Base-by-base conservation (phyloP, 1,284 basidiomycete genomes). In the Rhizoctonia solani region DNA sequence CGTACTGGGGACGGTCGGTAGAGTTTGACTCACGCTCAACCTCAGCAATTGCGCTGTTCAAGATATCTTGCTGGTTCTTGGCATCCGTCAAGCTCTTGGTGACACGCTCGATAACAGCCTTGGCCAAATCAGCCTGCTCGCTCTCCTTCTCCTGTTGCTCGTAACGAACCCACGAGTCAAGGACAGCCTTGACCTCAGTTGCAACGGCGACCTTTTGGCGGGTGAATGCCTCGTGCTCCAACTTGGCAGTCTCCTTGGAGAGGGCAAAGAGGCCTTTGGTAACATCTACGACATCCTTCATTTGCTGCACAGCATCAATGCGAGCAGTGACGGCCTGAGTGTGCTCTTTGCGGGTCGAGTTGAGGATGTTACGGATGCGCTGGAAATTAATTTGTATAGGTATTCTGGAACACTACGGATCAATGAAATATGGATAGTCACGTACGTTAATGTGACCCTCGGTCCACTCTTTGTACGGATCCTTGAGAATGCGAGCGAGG, bases 141-240 rank as follows among this genome's bases (percentile, higher is more conserved):
- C 85, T 90, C 84, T 99, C 95, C 82, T 97, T 94, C 77, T 89
- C 84, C 79, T 95, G 93, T 77, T 97, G 95, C 83, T 99, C 96
- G 80, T 87, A 95, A 76, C 96, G 91, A 69, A 96, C 95, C 95
- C 96, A 98, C 77, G 90, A 92, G 84, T 99, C 97, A 69, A 99
- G 87, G 41, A 99, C 95, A 41, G 88, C 74, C 83, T 98, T 99
- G 78, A 98, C 83, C 82, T 99, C 97, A 56, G 89, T 73, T 41
- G 95, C 89, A 74, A 98, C 81, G 55, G 85, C 87, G 72, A 90
- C 88, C 80, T 93, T 91, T 83, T 99, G 96, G 75, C 87, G 90
- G 70, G 92, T 87, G 75, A 98, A 99, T 69, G 92, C 89, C 75
- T 93, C 88, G 73, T 90, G 84, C 81, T 99, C 96, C 74, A 96